Percentiles rank a stretch among this genome's conserved stretches.
These are phyloP conservation scores for Penicillium psychrosexuale DNA, from an alignment of 2,329 filamentous ascomycete species.

Conservation along the genomic window DNA sequence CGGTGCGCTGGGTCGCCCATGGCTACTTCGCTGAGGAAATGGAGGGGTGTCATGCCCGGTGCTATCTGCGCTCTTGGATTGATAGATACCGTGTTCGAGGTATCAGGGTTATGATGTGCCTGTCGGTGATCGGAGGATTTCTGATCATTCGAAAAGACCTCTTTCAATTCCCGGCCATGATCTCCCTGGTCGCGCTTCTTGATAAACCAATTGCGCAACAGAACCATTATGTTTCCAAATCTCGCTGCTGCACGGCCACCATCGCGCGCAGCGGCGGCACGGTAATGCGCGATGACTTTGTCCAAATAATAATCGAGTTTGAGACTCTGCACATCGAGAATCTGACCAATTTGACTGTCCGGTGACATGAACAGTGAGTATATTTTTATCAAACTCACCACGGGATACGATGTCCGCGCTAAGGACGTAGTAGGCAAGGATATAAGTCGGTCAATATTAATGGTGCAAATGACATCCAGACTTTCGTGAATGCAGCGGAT, in stretches of 20 bases:
- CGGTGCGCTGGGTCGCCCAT: slow-evolving; percentile 31
- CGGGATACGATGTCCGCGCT: slow-evolving; percentile 68
- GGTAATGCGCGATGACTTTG: slow-evolving; percentile 66
- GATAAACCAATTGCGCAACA: slow-evolving; percentile 68
- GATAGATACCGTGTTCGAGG: neutral
- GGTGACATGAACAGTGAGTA: slow-evolving; percentile 65
- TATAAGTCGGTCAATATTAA: slow-evolving; percentile 59
- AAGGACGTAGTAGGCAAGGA: slow-evolving; percentile 68
- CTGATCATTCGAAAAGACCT: slow-evolving; percentile 19
- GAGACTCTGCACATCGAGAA: slow-evolving; percentile 67
- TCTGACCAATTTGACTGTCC: slow-evolving; percentile 63
- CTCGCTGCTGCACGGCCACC: slow-evolving; percentile 65
- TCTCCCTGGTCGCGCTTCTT: slow-evolving; percentile 43
- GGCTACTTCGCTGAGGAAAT: slow-evolving; percentile 43
- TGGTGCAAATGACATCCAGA: slow-evolving; percentile 61
- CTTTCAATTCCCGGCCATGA: slow-evolving; percentile 23
- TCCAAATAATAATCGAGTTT: slow-evolving; percentile 66
- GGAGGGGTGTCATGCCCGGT: slow-evolving; percentile 33
- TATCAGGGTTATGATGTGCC: neutral
- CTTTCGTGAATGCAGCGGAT: slow-evolving; percentile 64
- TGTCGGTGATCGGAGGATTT: neutral
- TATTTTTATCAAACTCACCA: slow-evolving; percentile 71
- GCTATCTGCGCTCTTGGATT: slow-evolving; percentile 6
- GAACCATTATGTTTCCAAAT: slow-evolving; percentile 66
- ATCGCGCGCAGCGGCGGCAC: slow-evolving; percentile 60